Conservation (phyloP, 352 stramenopile species). For the Phytophthora aleatoria region DNA sequence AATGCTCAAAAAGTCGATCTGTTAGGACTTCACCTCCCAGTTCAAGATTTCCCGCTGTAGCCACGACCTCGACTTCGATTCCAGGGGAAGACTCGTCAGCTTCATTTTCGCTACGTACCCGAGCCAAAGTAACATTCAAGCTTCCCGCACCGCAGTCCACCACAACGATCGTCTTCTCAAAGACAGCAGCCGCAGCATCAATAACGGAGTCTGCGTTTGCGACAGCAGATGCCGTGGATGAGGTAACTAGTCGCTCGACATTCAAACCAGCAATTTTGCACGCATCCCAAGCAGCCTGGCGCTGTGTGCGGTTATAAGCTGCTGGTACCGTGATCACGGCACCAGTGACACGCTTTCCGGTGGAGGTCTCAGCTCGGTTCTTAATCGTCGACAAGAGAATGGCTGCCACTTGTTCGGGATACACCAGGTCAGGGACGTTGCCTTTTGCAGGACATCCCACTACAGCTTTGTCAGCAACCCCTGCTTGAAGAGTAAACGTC, state of each 20-base stretch:
- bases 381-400: slow-evolving; percentile 48
- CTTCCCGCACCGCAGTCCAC: slow-evolving; percentile 44
- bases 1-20: slow-evolving; percentile 28
- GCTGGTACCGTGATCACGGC: slow-evolving; percentile 40
- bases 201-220: slow-evolving; percentile 10
- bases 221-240: slow-evolving; percentile 44
- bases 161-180: slow-evolving; percentile 39
- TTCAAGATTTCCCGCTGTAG: slow-evolving; percentile 25
- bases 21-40: slow-evolving; percentile 23
- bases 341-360: slow-evolving; percentile 14
- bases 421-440: slow-evolving; percentile 17
- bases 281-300: slow-evolving; percentile 43
- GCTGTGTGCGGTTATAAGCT: slow-evolving; percentile 52
- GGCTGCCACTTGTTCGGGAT: slow-evolving; percentile 53
- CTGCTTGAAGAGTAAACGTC: slow-evolving; percentile 38
- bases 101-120: slow-evolving; percentile 7
- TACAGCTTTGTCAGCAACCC: slow-evolving; percentile 36
- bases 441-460: slow-evolving; percentile 26
- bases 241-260: slow-evolving; percentile 32
- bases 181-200: slow-evolving; percentile 1
- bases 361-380: slow-evolving; percentile 34
- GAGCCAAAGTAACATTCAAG: slow-evolving; percentile 34
- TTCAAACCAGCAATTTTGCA: slow-evolving; percentile 42
- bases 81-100: slow-evolving; percentile 18
- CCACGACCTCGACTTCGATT: slow-evolving; percentile 24